Evolutionary conservation across 1,139 yeast species (phyloP).

Genomic region (Kurtzmaniella quercitrusa): DNA sequence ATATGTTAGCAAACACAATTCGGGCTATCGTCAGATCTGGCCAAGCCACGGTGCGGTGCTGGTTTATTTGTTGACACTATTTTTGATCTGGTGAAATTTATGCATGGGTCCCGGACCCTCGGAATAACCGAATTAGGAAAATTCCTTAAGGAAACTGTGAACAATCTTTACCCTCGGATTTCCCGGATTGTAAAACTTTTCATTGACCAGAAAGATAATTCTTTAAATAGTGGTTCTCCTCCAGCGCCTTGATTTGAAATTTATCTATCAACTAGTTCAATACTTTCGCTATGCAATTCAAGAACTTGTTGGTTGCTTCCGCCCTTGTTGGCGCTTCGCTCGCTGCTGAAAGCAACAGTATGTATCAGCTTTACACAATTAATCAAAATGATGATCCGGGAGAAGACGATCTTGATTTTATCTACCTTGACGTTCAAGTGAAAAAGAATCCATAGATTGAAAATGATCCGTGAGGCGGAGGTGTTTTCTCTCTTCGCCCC

Average conservation of each 20-base stretch:
- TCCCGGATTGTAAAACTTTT: neutral
- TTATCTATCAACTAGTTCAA: constrained; percentile 1
- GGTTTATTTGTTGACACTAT: constrained; percentile 1
- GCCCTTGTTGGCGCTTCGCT: constrained; percentile 45
- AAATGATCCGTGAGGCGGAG: too few relatives aligned
- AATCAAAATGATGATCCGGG: too few relatives aligned
- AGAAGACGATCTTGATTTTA: too few relatives aligned
- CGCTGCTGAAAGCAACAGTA: constrained; percentile 44
- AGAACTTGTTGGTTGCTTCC: constrained; percentile 40
- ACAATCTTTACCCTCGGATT: constrained; percentile 2
- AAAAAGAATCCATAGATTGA: too few relatives aligned
- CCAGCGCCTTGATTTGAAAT: constrained; percentile 1
- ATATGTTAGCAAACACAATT: neutral
- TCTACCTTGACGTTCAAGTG: too few relatives aligned
- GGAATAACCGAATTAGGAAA: neutral
- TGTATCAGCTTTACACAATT: too few relatives aligned
- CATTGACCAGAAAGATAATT: neutral
- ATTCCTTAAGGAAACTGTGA: neutral
- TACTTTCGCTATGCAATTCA: constrained; percentile 42
- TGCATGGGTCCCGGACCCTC: neutral
- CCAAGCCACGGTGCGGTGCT: neutral
- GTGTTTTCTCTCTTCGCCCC: too few relatives aligned
- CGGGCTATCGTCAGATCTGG: neutral
- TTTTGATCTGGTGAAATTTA: neutral
- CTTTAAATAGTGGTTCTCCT: constrained; percentile 8